Conservation (phyloP, 495 filamentous ascomycete genomes). For the Corynascus novoguineensis region DNA sequence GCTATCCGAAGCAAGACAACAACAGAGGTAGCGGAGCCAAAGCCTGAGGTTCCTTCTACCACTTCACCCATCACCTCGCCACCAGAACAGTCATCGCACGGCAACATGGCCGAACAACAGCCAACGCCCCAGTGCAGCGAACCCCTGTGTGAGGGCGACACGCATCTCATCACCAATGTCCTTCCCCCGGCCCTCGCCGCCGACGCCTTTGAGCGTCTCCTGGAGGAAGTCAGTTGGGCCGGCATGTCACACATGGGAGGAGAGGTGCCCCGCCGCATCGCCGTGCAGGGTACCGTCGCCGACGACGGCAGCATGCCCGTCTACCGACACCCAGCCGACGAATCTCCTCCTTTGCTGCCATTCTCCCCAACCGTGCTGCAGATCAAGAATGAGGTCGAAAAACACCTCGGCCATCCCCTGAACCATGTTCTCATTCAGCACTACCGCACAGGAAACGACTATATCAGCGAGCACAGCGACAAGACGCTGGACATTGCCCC, state of each 20-base stretch:
- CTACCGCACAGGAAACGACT: constrained; percentile 85
- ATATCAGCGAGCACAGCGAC: constrained; percentile 95
- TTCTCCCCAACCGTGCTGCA: constrained; percentile 68
- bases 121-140: constrained; percentile 17
- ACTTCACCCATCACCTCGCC: neutral
- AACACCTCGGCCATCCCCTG: constrained; percentile 67
- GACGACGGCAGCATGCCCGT: constrained; percentile 77
- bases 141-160: constrained; percentile 68
- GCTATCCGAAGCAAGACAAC: neutral
- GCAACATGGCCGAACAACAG: constrained; percentile 13
- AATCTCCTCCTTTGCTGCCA: constrained; percentile 69
- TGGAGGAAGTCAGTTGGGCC: constrained; percentile 78
- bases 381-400: constrained; percentile 63
- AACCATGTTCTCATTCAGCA: constrained; percentile 94
- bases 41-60: neutral
- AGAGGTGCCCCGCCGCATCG: constrained; percentile 88
- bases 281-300: constrained; percentile 71
- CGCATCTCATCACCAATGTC: constrained; percentile 64
- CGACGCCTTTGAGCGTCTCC: constrained; percentile 64
- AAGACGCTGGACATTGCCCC: constrained; percentile 90
- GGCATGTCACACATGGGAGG: constrained; percentile 90
- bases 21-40: neutral
- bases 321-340: constrained; percentile 90
- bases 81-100: constrained; percentile 15
- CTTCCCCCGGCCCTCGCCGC: constrained; percentile 47